A percentile compares a stretch with the other conserved stretches of the same genome.
Evolutionary conservation across 2,329 filamentous ascomycete genomes (phyloP).

Genomic region (Penicillium sp.): DNA sequence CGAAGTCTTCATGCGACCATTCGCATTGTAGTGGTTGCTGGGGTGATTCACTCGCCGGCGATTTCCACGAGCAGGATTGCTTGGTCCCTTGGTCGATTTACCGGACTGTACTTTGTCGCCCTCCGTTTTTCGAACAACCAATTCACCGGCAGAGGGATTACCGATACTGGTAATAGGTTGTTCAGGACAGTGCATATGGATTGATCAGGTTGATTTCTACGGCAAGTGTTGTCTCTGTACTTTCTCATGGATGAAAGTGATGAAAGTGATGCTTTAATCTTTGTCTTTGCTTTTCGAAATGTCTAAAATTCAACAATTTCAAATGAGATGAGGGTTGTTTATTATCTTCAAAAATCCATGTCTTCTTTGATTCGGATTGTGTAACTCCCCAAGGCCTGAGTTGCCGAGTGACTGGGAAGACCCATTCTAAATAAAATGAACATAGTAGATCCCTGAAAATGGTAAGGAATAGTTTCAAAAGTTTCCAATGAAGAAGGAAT

Average conservation of each 20-base stretch:
- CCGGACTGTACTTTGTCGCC: constrained; percentile 47
- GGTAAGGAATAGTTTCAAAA: background rate
- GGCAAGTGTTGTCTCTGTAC: background rate
- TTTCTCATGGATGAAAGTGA: background rate
- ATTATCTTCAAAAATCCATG: background rate
- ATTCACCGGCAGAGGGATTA: constrained; percentile 53
- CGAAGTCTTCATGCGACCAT: constrained; percentile 41
- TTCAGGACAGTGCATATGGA: background rate
- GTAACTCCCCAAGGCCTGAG: too few relatives aligned
- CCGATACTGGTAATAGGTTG: constrained; percentile 53
- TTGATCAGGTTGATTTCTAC: background rate
- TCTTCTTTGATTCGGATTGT: background rate
- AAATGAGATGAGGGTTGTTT: background rate
- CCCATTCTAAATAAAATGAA: too few relatives aligned
- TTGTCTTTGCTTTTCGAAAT: background rate
- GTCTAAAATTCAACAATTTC: background rate
- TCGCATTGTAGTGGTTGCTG: constrained; percentile 56
- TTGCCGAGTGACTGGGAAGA: too few relatives aligned
- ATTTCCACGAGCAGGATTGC: constrained; percentile 22
- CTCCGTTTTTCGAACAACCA: constrained; percentile 59
- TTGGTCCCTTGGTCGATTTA: constrained; percentile 21
- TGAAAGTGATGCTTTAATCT: background rate
- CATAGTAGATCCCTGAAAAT: too few relatives aligned
- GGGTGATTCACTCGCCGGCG: constrained; percentile 52
- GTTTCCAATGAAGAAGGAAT: background rate